Conservation (phyloP, 2,329 filamentous ascomycete species). For the Gyromitra esculenta region DNA sequence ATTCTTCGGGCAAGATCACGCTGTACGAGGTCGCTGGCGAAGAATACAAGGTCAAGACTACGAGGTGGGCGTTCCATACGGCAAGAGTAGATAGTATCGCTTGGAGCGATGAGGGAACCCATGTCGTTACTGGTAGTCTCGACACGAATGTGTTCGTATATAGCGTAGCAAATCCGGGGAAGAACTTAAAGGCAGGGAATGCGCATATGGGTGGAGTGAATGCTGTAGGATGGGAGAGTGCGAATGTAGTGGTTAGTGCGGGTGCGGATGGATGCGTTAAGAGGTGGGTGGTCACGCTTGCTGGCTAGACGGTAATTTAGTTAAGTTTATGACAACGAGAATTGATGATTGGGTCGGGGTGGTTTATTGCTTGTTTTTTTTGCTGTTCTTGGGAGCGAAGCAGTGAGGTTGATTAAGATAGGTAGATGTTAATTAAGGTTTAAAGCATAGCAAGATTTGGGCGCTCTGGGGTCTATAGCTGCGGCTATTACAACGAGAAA, state of each 20-base stretch:
- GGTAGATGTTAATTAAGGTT: background rate
- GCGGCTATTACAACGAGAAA: too few species aligned
- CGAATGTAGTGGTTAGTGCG: slow-evolving; percentile 72
- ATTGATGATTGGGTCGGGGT: background rate
- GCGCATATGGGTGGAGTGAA: slow-evolving; percentile 97
- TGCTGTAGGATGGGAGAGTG: slow-evolving; percentile 80
- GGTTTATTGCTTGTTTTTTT: slow-evolving; percentile 30
- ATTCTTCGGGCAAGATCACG: slow-evolving; percentile 84
- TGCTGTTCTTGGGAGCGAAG: slow-evolving; percentile 2
- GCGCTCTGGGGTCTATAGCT: too few species aligned
- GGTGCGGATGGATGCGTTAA: slow-evolving; percentile 92
- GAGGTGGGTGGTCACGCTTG: slow-evolving; percentile 75
- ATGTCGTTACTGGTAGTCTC: slow-evolving; percentile 83
- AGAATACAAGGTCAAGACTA: slow-evolving; percentile 73
- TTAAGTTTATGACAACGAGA: too few species aligned
- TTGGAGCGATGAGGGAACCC: slow-evolving; percentile 81
- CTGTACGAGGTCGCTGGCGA: slow-evolving; percentile 76
- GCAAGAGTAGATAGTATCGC: slow-evolving; percentile 73
- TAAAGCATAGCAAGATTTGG: background rate
- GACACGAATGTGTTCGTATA: slow-evolving; percentile 95
- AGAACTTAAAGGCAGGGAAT: slow-evolving; percentile 82
- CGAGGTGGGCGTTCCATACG: slow-evolving; percentile 79
- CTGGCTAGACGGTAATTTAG: slow-evolving; percentile 3
- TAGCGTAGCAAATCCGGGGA: slow-evolving; percentile 84
- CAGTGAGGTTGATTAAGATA: background rate